Evolutionary conservation across 192 early-diverging fungal genomes (phyloP).

Genomic region (Coemansia reversa): DNA sequence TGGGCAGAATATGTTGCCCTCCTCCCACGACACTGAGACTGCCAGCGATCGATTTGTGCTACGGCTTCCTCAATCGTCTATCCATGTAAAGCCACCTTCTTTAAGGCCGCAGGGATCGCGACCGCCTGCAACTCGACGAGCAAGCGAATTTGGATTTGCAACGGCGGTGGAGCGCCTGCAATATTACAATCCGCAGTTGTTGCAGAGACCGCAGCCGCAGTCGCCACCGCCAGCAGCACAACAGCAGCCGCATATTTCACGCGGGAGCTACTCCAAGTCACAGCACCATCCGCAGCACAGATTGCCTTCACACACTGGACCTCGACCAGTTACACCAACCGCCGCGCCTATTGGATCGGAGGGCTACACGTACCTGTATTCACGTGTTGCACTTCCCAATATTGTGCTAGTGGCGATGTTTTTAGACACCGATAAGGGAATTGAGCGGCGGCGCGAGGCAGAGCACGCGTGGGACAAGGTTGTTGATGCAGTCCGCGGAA

Average conservation of each 20-base stretch:
- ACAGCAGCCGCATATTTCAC: conserved; percentile 2
- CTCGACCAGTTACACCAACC: conserved; percentile 4
- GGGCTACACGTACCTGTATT: conserved; percentile 48
- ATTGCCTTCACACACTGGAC: neutral
- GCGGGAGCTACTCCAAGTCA: neutral
- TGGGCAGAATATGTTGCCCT: neutral
- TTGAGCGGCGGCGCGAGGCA: conserved; percentile 42
- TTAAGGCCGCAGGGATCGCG: conserved; percentile 7
- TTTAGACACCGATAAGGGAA: conserved; percentile 39
- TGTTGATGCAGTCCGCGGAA: conserved; percentile 44
- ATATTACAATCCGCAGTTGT: conserved; percentile 12
- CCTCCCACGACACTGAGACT: neutral
- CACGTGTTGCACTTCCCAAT: conserved; percentile 46
- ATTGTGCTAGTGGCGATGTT: conserved; percentile 39
- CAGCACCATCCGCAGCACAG: no score
- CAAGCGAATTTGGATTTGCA: conserved; percentile 10
- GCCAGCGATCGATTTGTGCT: conserved; percentile 2
- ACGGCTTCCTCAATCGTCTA: conserved; percentile 5
- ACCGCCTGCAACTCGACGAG: conserved; percentile 7
- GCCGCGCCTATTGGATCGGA: conserved; percentile 26
- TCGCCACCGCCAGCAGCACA: conserved; percentile 4
- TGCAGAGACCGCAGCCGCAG: conserved; percentile 11
- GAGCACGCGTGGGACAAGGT: conserved; percentile 46
- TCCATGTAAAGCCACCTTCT: neutral
- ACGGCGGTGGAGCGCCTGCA: conserved; percentile 12